Conservation (phyloP, 1,284 basidiomycete genomes). For the Rhodofomes roseus region DNA sequence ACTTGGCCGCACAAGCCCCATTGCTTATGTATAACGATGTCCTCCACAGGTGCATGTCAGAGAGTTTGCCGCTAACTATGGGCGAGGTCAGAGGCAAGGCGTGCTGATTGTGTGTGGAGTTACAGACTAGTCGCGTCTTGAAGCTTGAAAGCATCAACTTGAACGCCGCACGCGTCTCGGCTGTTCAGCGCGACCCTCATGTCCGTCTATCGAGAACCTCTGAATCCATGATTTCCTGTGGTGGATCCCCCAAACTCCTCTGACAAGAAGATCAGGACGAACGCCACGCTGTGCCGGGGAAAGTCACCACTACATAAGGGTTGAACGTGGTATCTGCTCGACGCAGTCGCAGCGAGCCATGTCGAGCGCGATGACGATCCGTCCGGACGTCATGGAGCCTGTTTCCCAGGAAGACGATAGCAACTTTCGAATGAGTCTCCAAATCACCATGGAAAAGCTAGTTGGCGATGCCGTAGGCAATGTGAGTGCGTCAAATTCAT, state of each 20-base stretch:
- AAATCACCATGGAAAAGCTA: slow-evolving; percentile 74
- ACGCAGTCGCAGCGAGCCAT: too few species aligned
- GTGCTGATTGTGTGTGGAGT: too few species aligned
- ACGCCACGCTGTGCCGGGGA: too few species aligned
- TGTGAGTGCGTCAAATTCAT: slow-evolving; percentile 38
- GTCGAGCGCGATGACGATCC: not conserved
- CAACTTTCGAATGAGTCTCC: slow-evolving; percentile 51
- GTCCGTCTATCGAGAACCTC: not conserved
- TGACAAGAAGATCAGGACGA: not conserved
- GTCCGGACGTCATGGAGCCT: slow-evolving; percentile 3
- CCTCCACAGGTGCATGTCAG: not conserved
- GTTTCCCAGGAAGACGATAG: slow-evolving; percentile 30
- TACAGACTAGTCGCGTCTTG: not conserved
- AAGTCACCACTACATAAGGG: not conserved
- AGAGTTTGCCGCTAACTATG: not conserved
- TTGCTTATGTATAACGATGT: not conserved
- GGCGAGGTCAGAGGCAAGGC: not conserved
- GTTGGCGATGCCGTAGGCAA: slow-evolving; percentile 82
- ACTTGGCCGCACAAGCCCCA: not conserved
- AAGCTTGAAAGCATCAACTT: too few species aligned
- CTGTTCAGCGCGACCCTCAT: not conserved
- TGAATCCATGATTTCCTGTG: not conserved
- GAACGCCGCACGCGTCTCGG: not conserved
- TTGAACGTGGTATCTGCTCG: not conserved
- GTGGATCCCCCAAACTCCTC: not conserved